Evolutionary conservation across 768 basidiomycete genomes (phyloP).

Genomic region (Kwoniella newhampshirensis): DNA sequence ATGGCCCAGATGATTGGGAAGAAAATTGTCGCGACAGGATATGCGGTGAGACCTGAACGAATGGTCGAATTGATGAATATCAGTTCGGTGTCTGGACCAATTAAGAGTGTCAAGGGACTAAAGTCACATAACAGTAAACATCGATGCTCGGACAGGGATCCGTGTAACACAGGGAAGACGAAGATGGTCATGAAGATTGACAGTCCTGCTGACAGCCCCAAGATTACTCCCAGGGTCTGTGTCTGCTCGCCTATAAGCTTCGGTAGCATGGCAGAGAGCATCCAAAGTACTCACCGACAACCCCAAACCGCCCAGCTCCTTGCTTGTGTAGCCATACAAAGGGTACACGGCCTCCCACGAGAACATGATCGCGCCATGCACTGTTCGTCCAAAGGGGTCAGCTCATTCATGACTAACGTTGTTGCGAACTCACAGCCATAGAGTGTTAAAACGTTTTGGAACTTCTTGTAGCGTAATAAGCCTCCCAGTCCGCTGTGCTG

Average conservation of each 20-base stretch:
- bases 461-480: conserved; percentile 28
- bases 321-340: conserved; percentile 38
- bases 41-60: conserved; percentile 27
- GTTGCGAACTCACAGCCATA: conserved; percentile 29
- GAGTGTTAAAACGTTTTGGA: conserved; percentile 31
- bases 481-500: conserved; percentile 15
- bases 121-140: conserved; percentile 29
- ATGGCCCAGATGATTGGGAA: conserved; percentile 35
- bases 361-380: conserved; percentile 31
- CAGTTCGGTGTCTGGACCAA: neutral
- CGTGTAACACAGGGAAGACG: conserved; percentile 34
- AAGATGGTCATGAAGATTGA: conserved; percentile 40
- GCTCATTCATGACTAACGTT: neutral
- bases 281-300: conserved; percentile 24
- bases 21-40: conserved; percentile 26
- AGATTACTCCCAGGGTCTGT: conserved; percentile 20
- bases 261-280: neutral
- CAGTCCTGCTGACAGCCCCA: conserved; percentile 31
- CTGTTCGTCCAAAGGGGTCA: conserved; percentile 10
- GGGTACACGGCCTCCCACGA: conserved; percentile 40
- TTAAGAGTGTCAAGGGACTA: neutral
- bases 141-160: conserved; percentile 22
- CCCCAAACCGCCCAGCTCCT: conserved; percentile 37
- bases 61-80: neutral
- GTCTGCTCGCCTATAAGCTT: too few relatives aligned